Base-by-base conservation (phyloP, 2,329 filamentous ascomycete genomes). In the Penicillium sp. region DNA sequence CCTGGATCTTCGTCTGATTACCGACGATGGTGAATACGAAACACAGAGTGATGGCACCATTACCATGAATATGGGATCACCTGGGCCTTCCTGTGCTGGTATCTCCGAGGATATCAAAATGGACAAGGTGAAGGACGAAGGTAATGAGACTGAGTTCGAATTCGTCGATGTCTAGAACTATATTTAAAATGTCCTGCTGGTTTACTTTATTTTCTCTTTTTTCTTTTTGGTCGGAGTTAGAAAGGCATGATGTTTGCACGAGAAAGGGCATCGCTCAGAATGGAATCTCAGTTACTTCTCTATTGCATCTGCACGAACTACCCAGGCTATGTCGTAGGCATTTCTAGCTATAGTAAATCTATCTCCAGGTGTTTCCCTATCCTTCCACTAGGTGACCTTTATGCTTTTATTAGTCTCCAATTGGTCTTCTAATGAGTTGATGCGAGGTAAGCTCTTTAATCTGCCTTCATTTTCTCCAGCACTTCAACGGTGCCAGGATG, bases 21-120 rank as follows among this genome's bases (percentile, higher is more conserved):
- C 56, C 8, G 60, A 56, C 10, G 61, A 66, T n/a, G 33, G 61
- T 12, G 60, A 63, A 21, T 47, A 57, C 15, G 57, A 60, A 13
- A 52, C 52, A 4, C 58, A 63, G 12, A 70, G 71, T 40, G 65
- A 67, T 13, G 64, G 64, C 27, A 55, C 53, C 42, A 69, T 67
- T 9, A 50, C n/a, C 8, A 54, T 66, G 46, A 46, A 63, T n/a
- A 50, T 61, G 53, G 62, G 29, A 13, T 54, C 62, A 9, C 29
- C 48, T 41, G 19, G 7, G 13, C 27, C 37, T 12, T 45, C 42
- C 15, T 43, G 54, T 10, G 54, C 53, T 12, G 62, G 55, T 40
- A 50, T 25, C 21, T 38, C 43, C 23, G 64, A 60, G 37, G 62
- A 64, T 27, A 51, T 65, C 21, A 61, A 66, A 29, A 43, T 59